Base-by-base conservation (phyloP, 2,329 filamentous ascomycete genomes). In the Talaromyces sp. region DNA sequence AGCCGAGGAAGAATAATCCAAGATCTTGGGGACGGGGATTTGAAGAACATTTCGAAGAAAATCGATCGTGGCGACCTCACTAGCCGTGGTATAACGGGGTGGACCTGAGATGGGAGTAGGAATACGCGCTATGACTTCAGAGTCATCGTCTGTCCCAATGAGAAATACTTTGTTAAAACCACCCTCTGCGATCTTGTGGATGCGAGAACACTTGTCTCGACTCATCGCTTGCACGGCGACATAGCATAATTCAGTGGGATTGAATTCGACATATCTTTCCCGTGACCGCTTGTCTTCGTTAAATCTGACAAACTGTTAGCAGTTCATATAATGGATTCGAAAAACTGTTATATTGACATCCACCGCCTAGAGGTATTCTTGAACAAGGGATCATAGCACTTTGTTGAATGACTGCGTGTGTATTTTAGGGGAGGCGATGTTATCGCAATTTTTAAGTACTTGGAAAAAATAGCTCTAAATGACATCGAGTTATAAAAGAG, bases 11-110 rank as follows among this genome's bases (percentile, higher is more conserved):
- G 70, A 77, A 63, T 76, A 77, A 21, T 64, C 64, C 43, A 75
- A 69, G 32, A 78, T 60, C 56, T 71, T 62, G 0, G 75, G 75
- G 12, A 78, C 70, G 6, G 74, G 75, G 31, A 77, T 59, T 58
- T 66, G 54, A 17, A 73, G 65, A n/a, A 69, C 21, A 63, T 5
- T 14, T 50, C 67, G 66, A 14, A 72, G 59, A 60, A 72, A 71
- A 24, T 66, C 32, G 46, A 67, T 67, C 0, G 67, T 69, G 26
- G 68, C 67, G 14, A 72, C 66, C 54, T 72, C 66, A 50, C 65
- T 70, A 0, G 68, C 67, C 6, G 68, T 71, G 29, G 63, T 69
- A 48, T 69, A 68, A 62, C 59, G 60, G 59, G 65, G 60, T 48
- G 65, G 66, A 17, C 70, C 69, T 29, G 68, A 65, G 62, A 71